Percentiles rank a stretch among this genome's conserved stretches.
These are phyloP conservation scores for Gnomoniopsis smithogilvyi DNA, from an alignment of 2,329 filamentous ascomycete genomes.

Conservation along the genomic window DNA sequence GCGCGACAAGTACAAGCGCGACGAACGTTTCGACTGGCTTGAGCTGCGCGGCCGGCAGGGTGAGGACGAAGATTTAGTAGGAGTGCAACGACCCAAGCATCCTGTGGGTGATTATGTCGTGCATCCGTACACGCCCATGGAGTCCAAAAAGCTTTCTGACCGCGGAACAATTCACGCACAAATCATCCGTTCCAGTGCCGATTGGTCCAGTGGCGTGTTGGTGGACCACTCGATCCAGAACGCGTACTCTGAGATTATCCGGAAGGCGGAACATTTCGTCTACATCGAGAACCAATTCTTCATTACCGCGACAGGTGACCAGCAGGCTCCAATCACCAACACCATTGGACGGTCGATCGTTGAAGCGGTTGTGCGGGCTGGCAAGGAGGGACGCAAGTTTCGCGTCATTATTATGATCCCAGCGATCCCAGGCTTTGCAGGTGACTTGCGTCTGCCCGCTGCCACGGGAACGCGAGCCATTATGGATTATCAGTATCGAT, in stretches of 20 bases:
- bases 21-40: constrained; percentile 80
- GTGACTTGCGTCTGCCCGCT: constrained; percentile 79
- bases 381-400: constrained; percentile 83
- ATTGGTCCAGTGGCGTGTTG: constrained; percentile 92
- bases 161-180: constrained; percentile 79
- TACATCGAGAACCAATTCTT: constrained; percentile 99
- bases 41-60: constrained; percentile 72
- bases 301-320: constrained; percentile 88
- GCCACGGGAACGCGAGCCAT: constrained; percentile 87
- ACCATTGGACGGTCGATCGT: constrained; percentile 86
- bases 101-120: constrained; percentile 84
- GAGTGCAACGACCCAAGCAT: constrained; percentile 83
- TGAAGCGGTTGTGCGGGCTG: constrained; percentile 79
- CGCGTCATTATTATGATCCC: constrained; percentile 87
- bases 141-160: constrained; percentile 58
- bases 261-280: constrained; percentile 84
- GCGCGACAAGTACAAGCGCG: constrained; percentile 95
- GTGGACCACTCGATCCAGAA: constrained; percentile 84
- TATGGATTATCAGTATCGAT: constrained; percentile 99
- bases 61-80: constrained; percentile 79
- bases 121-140: constrained; percentile 71
- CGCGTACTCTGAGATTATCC: constrained; percentile 80
- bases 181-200: constrained; percentile 81
- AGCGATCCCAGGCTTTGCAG: constrained; percentile 89
- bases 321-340: constrained; percentile 84